These are phyloP conservation scores for Boletellus deceptivus DNA, from an alignment of 1,284 basidiomycete genomes.

Conservation along the genomic window DNA sequence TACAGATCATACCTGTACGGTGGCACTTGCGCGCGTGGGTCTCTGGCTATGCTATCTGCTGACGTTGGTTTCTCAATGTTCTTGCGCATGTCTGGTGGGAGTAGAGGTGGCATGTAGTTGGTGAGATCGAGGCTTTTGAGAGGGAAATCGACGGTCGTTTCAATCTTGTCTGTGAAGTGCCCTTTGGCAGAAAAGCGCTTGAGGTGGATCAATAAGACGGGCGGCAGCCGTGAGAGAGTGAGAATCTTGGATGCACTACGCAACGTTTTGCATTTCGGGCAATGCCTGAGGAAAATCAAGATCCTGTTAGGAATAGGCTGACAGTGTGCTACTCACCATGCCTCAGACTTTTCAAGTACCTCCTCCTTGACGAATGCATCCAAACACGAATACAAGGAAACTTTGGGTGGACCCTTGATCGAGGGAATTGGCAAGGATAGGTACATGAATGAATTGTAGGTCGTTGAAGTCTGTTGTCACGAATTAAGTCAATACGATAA, in stretches of 20 bases:
- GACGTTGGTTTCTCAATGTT: slow-evolving; percentile 31
- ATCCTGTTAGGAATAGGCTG: slow-evolving; percentile 1
- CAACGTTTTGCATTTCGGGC: slow-evolving; percentile 80
- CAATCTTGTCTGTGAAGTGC: slow-evolving; percentile 93
- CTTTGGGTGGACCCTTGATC: slow-evolving; percentile 57
- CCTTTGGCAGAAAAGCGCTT: slow-evolving; percentile 95
- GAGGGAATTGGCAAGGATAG: slow-evolving; percentile 88
- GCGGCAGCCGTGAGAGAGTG: slow-evolving; percentile 87
- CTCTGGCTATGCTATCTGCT: slow-evolving; percentile 39
- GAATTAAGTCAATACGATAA: slow-evolving; percentile 8
- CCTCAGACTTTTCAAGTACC: slow-evolving; percentile 90
- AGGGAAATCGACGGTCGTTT: slow-evolving; percentile 89
- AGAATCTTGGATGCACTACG: slow-evolving; percentile 77
- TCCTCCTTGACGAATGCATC: slow-evolving; percentile 92
- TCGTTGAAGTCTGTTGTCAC: slow-evolving; percentile 84
- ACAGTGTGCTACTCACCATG: slow-evolving; percentile 64
- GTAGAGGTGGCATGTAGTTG: slow-evolving; percentile 82
- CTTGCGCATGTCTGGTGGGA: slow-evolving; percentile 63
- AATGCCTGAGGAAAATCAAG: slow-evolving; percentile 60
- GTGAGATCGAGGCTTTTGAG: slow-evolving; percentile 83
- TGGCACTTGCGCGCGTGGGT: slow-evolving; percentile 77
- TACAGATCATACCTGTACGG: slow-evolving; percentile 90
- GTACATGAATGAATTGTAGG: slow-evolving; percentile 97
- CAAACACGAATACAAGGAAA: slow-evolving; percentile 79
- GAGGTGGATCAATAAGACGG: slow-evolving; percentile 91